Percentiles rank a stretch among this genome's conserved stretches.
These are phyloP conservation scores for Neopestalotiopsis rosae DNA, from an alignment of 2,329 filamentous ascomycete genomes.

Conservation along the genomic window DNA sequence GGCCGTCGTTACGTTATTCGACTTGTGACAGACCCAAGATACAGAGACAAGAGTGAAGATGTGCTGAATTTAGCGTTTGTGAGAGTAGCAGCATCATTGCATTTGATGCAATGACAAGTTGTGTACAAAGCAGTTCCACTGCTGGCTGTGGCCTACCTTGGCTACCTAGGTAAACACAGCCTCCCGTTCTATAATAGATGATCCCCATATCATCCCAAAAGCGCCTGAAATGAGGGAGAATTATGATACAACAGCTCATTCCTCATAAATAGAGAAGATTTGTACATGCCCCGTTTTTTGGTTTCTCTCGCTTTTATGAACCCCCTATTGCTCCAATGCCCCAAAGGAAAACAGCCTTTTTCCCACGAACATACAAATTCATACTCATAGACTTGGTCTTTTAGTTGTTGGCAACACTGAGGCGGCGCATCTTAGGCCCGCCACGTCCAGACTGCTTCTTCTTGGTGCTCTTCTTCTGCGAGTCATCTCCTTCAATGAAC, in stretches of 20 bases:
- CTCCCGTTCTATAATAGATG: background rate
- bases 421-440: constrained; percentile 60
- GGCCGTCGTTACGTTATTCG: too few species aligned
- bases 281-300: background rate
- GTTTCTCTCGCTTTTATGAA: constrained; percentile 1
- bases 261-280: background rate
- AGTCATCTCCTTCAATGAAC: constrained; percentile 84
- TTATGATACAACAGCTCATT: constrained; percentile 4
- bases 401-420: constrained; percentile 31
- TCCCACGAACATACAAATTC: background rate
- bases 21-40: too few species aligned
- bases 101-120: background rate
- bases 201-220: background rate
- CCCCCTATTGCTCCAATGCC: constrained; percentile 4
- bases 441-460: constrained; percentile 59
- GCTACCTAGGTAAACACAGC: background rate
- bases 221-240: background rate
- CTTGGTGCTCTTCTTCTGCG: constrained; percentile 51
- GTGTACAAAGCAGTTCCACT: constrained; percentile 3
- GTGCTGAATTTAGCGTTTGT: background rate
- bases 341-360: background rate
- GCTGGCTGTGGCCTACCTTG: background rate
- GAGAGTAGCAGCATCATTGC: background rate
- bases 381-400: background rate
- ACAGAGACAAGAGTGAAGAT: background rate